phyloP scores from a whole-genome alignment of 2,329 filamentous ascomycete genomes.

The Grosmannia clavigera region DNA sequence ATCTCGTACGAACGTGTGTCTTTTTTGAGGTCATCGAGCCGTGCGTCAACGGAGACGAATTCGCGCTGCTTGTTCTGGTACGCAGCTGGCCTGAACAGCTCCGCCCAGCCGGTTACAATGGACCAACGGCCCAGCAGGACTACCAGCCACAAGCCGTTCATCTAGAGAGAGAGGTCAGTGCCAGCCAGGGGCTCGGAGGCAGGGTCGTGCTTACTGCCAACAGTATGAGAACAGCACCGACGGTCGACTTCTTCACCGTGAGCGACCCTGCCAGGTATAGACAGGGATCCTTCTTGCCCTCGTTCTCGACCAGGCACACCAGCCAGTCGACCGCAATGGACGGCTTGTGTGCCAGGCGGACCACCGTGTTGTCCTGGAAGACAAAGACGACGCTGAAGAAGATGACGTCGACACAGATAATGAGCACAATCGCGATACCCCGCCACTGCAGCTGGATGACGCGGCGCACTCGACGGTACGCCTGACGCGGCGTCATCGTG shows the following conservation, averaged over 20 bases:
- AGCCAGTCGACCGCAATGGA: constrained; percentile 53
- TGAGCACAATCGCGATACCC: constrained; percentile 76
- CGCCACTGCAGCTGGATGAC: constrained; percentile 91
- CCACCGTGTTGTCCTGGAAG: constrained; percentile 64
- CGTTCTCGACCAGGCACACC: constrained; percentile 50
- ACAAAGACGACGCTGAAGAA: constrained; percentile 92
- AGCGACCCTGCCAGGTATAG: constrained; percentile 44
- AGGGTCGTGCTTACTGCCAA: constrained; percentile 62
- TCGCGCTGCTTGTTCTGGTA: constrained; percentile 49
- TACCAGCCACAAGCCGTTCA: constrained; percentile 76
- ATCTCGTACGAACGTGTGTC: constrained; percentile 68
- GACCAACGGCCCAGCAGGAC: constrained; percentile 69
- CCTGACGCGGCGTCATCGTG: constrained; percentile 70
- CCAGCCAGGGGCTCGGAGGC: constrained; percentile 10
- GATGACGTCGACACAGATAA: constrained; percentile 83
- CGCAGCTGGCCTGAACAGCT: constrained; percentile 42
- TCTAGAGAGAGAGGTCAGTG: constrained; percentile 27
- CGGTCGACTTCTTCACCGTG: constrained; percentile 62
- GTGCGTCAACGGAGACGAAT: constrained; percentile 80
- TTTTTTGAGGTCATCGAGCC: constrained; percentile 42
- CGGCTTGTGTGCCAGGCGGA: constrained; percentile 42
- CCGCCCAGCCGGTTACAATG: constrained; percentile 76
- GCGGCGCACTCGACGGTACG: constrained; percentile 74
- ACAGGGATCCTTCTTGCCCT: constrained; percentile 52
- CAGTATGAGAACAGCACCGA: constrained; percentile 71